Evolutionary conservation across 2,329 filamentous ascomycete genomes (phyloP), one percentile per base, ranked within the genome.

Genomic region (Diplodia scrobiculata): DNA sequence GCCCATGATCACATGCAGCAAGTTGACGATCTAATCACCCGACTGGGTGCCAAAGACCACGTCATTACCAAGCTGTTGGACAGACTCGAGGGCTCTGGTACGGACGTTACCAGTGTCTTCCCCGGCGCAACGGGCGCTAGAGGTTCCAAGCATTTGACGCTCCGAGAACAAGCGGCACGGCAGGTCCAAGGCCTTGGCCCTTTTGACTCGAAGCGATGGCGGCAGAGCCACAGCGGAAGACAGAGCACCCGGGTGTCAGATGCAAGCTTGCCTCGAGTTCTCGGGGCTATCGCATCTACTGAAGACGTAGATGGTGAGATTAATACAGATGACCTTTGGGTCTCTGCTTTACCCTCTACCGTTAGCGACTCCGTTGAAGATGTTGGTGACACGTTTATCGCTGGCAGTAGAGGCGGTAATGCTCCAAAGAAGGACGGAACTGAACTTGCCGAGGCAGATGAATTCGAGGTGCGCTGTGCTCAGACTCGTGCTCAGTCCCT

Each of bases 1-100:
- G 81, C 83, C 19, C 77, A 80, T 36, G 76, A 76, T 1, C 79
- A 82, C 66, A 79, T 82, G 66, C 74, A 76, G 38, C 81, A 84
- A 38, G 79, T 86, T 27, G 73, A 77, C 32, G 76, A 76, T 25
- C 77, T 89, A 5, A 73, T 86, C 19, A 74, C 80, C 4, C 79
- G 81, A 50, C 73, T 89, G 13, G 77, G 78, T 63, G 81, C 83
- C 32, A 89, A 88, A 71, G 86, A 89, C 71, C 84, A 81, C 72
- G 80, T 84, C 19, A 83, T 89, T 60, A 78, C 77, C 7, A 86
- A 84, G 65, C 75, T 89, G 25, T 79, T 86, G 29, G 86, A 88
- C 70, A 84, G 84, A 68, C 79, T 87, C 58, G 85, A 87, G 69
- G 77, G 79, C 1, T 80, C 83, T 48, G 83, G 84, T 5, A 77